Evolutionary conservation across 1,284 basidiomycete species (phyloP), one percentile per base, ranked within the genome.

Genomic region (Boletus semigastroideus): DNA sequence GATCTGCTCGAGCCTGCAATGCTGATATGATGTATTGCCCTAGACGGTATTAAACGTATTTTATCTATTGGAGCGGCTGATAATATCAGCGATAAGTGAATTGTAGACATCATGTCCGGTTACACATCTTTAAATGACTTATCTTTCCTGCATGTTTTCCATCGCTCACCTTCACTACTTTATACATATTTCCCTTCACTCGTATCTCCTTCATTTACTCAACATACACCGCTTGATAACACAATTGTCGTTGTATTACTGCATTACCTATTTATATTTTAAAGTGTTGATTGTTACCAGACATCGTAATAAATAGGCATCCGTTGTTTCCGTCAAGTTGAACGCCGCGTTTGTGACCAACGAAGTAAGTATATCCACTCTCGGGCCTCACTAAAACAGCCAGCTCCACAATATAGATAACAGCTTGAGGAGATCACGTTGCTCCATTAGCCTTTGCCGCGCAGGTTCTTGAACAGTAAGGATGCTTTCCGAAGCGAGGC

Each of bases 401-500:
- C 42, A 16, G 37, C 16, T 45, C 34, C 40, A 31, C 37, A 11
- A 20, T 5, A 46, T 43, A 40, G 10, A 40, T 38, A 33, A 34
- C 16, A 22, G 10, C n/a, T 6, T 43, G 22, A 0, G 13, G 27
- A 37, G 17, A 31, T 66, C 46, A 65, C 34, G 54, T 36, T 8
- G 51, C 25, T 31, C 62, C 62, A 5, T 56, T 43, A 6, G 65
- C 65, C 39, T 57, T 66, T 34, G 58, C 53, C 11, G 69, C 66
- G 36, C 66, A 68, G 13, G 66, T 69, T 48, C 51, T 68, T 22
- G 66, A 68, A 41, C 69, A 68, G 22, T 68, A 71, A 2, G 65
- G 64, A 47, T 72, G 68, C 39, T 68, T 68, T 39, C 68, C 69
- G 40, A 59, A 68, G 28, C 63, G 70, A 31, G 65, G 67, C 19